Conservation (phyloP, 2,329 filamentous ascomycete genomes). For the Dactylellina cionopaga region DNA sequence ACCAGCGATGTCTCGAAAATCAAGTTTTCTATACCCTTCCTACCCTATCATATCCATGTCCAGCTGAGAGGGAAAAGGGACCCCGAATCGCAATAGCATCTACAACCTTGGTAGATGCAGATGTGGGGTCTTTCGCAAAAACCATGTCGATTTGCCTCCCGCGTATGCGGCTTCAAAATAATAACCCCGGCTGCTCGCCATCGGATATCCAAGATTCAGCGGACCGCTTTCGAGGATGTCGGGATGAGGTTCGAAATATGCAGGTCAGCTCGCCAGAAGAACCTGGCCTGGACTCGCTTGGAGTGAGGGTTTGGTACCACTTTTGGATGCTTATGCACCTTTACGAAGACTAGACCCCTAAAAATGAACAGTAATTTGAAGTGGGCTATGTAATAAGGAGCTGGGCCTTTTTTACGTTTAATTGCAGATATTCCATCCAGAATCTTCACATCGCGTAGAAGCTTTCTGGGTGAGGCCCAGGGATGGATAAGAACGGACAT, state of each 20-base stretch:
- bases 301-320: background rate
- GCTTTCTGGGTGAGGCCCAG: too few relatives aligned
- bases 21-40: slow-evolving; percentile 3
- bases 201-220: slow-evolving; percentile 29
- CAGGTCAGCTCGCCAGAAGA: slow-evolving; percentile 27
- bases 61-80: slow-evolving; percentile 27
- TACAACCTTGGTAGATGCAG: background rate
- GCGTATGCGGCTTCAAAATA: slow-evolving; percentile 40
- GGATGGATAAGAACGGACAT: too few relatives aligned
- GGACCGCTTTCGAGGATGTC: slow-evolving; percentile 17
- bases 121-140: slow-evolving; percentile 2
- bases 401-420: too few relatives aligned
- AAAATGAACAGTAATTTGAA: slow-evolving; percentile 2
- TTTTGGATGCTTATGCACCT: too few relatives aligned
- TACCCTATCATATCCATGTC: background rate
- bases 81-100: slow-evolving; percentile 10
- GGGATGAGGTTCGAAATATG: slow-evolving; percentile 23
- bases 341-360: background rate
- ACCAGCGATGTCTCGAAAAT: background rate
- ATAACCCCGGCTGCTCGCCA: slow-evolving; percentile 10
- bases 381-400: too few relatives aligned
- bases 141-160: slow-evolving; percentile 35
- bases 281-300: slow-evolving; percentile 9
- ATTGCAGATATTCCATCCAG: slow-evolving; percentile 11
- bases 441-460: too few relatives aligned